Percentiles rank a stretch among this genome's conserved stretches.
phyloP scores from a whole-genome alignment of 306 rosid genomes.

The Abrus precatorius region DNA sequence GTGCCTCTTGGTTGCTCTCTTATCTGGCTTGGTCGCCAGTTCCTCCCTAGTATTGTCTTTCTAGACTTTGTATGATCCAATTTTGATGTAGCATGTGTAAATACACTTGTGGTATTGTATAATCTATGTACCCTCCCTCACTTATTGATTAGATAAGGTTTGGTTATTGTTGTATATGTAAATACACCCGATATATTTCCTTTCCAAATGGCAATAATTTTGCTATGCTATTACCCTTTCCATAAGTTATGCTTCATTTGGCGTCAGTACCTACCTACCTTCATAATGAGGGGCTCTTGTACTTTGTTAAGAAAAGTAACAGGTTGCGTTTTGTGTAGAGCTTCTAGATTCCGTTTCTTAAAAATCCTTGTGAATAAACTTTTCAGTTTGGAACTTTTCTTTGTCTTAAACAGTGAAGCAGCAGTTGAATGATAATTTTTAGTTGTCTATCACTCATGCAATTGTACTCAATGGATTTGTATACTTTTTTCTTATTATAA shows the following conservation, averaged over 20 bases:
- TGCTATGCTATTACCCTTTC: not conserved
- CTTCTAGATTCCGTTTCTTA: slow-evolving; percentile 22
- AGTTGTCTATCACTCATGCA: no score
- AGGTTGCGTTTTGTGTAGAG: not conserved
- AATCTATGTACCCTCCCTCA: no score
- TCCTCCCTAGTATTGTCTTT: slow-evolving; percentile 56
- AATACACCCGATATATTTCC: not conserved
- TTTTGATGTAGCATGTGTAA: slow-evolving; percentile 36
- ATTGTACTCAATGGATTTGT: no score
- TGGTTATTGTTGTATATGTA: no score
- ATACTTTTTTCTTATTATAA: no score
- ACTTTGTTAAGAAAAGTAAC: slow-evolving; percentile 6
- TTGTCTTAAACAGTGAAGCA: not conserved
- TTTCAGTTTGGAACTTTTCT: not conserved
- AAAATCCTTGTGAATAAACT: not conserved
- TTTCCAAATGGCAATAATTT: not conserved
- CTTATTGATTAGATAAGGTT: no score
- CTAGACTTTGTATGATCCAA: slow-evolving; percentile 29
- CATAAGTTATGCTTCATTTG: not conserved
- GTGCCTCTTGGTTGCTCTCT: slow-evolving; percentile 75
- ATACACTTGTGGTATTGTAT: not conserved
- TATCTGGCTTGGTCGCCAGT: slow-evolving; percentile 67
- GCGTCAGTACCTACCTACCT: not conserved
- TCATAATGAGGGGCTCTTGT: not conserved
- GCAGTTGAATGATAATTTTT: no score